Evolutionary conservation across 257 asterid species (phyloP).

Genomic region (Dorcoceras hygrometricum): DNA sequence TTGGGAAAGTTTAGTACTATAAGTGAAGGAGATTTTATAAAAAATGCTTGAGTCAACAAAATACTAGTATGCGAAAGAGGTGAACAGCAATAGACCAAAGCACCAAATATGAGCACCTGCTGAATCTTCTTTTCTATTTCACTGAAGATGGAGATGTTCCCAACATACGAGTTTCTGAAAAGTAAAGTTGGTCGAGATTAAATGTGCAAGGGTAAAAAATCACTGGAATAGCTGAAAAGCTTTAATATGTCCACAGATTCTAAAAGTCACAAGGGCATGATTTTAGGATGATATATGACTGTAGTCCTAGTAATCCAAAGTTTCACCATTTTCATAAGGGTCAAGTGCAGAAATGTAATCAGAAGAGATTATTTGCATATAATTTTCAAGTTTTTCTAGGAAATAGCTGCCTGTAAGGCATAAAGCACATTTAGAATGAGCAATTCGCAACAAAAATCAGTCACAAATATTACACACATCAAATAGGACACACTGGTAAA

Average conservation of each 20-base stretch:
- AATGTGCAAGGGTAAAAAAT: slow-evolving; percentile 13
- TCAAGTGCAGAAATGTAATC: not conserved
- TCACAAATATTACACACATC: not conserved
- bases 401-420: not conserved
- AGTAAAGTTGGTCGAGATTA: slow-evolving; percentile 22
- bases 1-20: slow-evolving; percentile 9
- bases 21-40: slow-evolving; percentile 15
- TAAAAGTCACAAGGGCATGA: not conserved
- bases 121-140: slow-evolving; percentile 78
- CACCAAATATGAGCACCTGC: slow-evolving; percentile 55
- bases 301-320: slow-evolving; percentile 2
- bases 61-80: slow-evolving; percentile 16
- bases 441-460: not conserved
- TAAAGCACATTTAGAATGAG: slow-evolving; percentile 1
- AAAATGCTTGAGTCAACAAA: not conserved
- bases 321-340: not conserved
- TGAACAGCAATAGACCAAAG: slow-evolving; percentile 7
- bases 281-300: not conserved
- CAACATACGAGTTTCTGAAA: slow-evolving; percentile 75
- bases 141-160: slow-evolving; percentile 62
- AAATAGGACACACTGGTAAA: not conserved
- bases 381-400: slow-evolving; percentile 5
- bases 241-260: slow-evolving; percentile 5
- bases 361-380: slow-evolving; percentile 2
- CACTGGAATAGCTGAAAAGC: slow-evolving; percentile 19